Evolutionary conservation across 1,139 yeast species (phyloP).

Genomic region (Geotrichum fermentans): DNA sequence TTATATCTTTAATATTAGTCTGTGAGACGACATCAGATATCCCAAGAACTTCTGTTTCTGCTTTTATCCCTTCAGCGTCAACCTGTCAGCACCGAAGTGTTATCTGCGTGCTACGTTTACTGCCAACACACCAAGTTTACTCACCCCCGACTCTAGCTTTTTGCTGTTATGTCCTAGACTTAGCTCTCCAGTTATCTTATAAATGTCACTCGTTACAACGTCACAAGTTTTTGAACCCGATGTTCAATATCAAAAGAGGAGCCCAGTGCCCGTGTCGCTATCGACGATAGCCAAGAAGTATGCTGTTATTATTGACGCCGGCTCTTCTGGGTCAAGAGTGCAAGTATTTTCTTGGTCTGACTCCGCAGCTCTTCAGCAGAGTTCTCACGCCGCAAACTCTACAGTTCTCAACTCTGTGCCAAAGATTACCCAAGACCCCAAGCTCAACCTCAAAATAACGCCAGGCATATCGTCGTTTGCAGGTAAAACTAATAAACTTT

Average conservation of each 20-base stretch:
- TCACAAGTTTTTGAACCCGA: too few relatives aligned
- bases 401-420: constrained; percentile 24
- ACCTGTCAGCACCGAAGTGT: too few relatives aligned
- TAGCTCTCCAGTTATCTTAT: too few relatives aligned
- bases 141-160: too few relatives aligned
- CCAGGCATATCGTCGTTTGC: constrained; percentile 66
- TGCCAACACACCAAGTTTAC: too few relatives aligned
- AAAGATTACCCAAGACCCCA: constrained; percentile 43
- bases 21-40: too few relatives aligned
- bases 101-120: too few relatives aligned
- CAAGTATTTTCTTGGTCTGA: constrained; percentile 68
- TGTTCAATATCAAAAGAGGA: not conserved
- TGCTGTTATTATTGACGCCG: constrained; percentile 74
- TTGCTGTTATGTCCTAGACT: too few relatives aligned
- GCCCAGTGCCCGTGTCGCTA: not conserved
- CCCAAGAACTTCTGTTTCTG: too few relatives aligned
- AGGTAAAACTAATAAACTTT: constrained; percentile 42
- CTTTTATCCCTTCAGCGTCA: too few relatives aligned
- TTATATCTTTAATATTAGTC: too few relatives aligned
- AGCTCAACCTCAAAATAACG: constrained; percentile 54
- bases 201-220: too few relatives aligned
- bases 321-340: constrained; percentile 76
- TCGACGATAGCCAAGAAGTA: constrained; percentile 41
- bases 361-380: constrained; percentile 26
- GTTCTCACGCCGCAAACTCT: constrained; percentile 4